phyloP scores from a whole-genome alignment of 768 basidiomycete species.

The Pleurotus pulmonarius region DNA sequence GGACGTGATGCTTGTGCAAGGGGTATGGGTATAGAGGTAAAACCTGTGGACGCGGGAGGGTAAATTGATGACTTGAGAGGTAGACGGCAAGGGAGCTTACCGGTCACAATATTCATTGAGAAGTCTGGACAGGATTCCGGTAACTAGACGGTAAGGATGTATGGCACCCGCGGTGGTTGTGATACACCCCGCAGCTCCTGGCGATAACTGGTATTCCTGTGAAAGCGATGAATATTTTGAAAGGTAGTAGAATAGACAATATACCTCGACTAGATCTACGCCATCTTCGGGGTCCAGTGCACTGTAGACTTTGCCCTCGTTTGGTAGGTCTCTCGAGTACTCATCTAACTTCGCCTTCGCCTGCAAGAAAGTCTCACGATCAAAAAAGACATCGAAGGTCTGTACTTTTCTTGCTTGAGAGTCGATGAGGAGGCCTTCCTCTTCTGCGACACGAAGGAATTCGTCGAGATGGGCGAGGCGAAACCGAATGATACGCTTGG shows the following conservation, averaged over 20 bases:
- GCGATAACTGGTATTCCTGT: constrained; percentile 52
- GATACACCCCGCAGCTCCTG: constrained; percentile 45
- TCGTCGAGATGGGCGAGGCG: constrained; percentile 54
- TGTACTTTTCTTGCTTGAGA: constrained; percentile 59
- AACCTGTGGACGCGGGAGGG: too few relatives aligned
- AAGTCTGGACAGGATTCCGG: constrained; percentile 51
- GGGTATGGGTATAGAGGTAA: constrained; percentile 45
- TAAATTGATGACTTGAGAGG: too few relatives aligned
- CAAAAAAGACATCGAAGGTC: constrained; percentile 53
- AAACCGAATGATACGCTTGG: constrained; percentile 56
- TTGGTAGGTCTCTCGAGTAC: constrained; percentile 50
- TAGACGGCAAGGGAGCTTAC: too few relatives aligned
- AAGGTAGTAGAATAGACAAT: too few relatives aligned
- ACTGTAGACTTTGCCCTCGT: constrained; percentile 33
- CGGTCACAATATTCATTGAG: constrained; percentile 43
- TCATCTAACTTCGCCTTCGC: constrained; percentile 36
- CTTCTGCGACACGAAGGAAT: constrained; percentile 44
- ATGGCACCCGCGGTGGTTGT: constrained; percentile 54
- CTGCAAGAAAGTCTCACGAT: constrained; percentile 34
- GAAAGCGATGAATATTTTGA: too few relatives aligned
- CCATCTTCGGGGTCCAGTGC: constrained; percentile 26
- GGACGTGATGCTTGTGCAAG: constrained; percentile 9
- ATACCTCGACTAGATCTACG: constrained; percentile 22
- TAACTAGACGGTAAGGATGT: constrained; percentile 70
- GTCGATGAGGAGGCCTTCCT: constrained; percentile 46